Conservation (phyloP, 768 basidiomycete species). For the Mycena pura region DNA sequence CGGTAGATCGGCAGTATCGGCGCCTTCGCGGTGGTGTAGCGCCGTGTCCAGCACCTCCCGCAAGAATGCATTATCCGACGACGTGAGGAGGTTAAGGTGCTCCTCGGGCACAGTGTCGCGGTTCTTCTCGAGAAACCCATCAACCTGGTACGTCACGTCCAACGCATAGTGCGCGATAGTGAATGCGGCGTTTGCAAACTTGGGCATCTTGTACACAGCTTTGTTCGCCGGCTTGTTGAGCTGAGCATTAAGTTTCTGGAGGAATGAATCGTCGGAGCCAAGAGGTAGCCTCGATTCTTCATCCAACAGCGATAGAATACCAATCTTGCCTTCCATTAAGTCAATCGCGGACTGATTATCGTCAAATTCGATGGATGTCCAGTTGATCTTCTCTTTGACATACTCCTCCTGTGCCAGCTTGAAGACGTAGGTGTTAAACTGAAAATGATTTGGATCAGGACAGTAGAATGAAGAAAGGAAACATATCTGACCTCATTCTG, state of each 20-base stretch:
- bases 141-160: slow-evolving; percentile 98
- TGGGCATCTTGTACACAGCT: slow-evolving; percentile 94
- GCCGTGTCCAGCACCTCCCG: slow-evolving; percentile 94
- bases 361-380: slow-evolving; percentile 99
- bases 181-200: slow-evolving; percentile 96
- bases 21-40: slow-evolving; percentile 75
- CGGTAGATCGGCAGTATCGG: slow-evolving; percentile 62
- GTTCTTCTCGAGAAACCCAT: slow-evolving; percentile 99
- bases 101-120: slow-evolving; percentile 98
- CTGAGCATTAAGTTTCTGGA: slow-evolving; percentile 91
- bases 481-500: slow-evolving; percentile 87
- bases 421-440: slow-evolving; percentile 99
- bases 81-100: slow-evolving; percentile 86
- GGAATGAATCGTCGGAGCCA: slow-evolving; percentile 90
- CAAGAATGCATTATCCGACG: slow-evolving; percentile 90
- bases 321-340: slow-evolving; percentile 96
- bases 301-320: slow-evolving; percentile 91
- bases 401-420: slow-evolving; percentile 99
- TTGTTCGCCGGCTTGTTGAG: slow-evolving; percentile 86
- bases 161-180: slow-evolving; percentile 98
- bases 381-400: slow-evolving; percentile 96
- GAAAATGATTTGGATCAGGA: slow-evolving; percentile 14
- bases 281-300: slow-evolving; percentile 97
- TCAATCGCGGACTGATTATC: slow-evolving; percentile 99
- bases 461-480: neutral